A percentile compares a stretch with the other conserved stretches of the same genome.
phyloP scores from a whole-genome alignment of 495 filamentous ascomycete genomes.

The Copromyces sp. region DNA sequence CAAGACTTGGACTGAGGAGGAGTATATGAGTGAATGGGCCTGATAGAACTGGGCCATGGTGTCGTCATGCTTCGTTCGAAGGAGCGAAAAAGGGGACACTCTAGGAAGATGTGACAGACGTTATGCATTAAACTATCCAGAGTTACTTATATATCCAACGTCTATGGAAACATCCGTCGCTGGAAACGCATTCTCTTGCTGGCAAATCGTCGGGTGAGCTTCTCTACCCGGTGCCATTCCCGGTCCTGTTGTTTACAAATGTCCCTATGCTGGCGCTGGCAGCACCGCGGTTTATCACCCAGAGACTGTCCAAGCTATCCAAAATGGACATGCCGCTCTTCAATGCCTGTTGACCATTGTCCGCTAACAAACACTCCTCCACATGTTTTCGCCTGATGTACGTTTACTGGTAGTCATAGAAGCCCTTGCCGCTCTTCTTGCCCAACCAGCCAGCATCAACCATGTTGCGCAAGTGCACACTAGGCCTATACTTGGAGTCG shows the following conservation, averaged over 20 bases:
- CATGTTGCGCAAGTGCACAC: slow-evolving; percentile 81
- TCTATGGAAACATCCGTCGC: not conserved
- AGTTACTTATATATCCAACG: not conserved
- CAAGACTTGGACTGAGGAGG: not conserved
- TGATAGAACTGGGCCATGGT: not conserved
- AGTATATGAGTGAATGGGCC: not conserved
- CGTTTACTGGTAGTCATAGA: slow-evolving; percentile 64
- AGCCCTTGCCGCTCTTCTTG: slow-evolving; percentile 95
- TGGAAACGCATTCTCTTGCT: not conserved
- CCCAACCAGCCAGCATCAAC: slow-evolving; percentile 97
- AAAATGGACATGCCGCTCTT: not conserved
- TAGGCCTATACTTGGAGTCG: slow-evolving; percentile 89
- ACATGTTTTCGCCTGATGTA: not conserved
- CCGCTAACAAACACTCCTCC: not conserved
- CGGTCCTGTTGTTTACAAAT: not conserved
- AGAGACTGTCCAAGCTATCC: not conserved
- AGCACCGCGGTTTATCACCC: not conserved
- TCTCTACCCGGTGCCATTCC: not conserved
- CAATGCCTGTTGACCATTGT: not conserved
- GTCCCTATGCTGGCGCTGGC: not conserved
- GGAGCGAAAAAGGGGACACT: not conserved
- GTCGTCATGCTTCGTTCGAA: not conserved
- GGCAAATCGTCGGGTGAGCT: not conserved
- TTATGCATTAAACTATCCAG: not conserved
- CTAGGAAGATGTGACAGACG: not conserved